Evolutionary conservation across 345 rosid species (phyloP).

Genomic region (Rhodomyrtus tomentosa): DNA sequence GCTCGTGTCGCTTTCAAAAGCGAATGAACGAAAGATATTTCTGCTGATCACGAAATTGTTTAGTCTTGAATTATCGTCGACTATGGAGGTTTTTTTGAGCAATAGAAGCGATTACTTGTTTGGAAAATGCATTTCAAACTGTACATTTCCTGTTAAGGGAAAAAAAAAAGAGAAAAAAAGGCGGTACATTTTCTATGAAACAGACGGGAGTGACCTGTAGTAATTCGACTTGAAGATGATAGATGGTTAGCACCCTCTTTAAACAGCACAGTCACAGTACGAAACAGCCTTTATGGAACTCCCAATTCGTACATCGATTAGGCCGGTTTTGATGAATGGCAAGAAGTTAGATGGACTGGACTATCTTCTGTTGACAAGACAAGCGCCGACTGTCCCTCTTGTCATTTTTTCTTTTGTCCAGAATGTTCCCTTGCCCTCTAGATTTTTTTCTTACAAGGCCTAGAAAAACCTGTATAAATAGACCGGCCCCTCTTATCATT

Average conservation of each 20-base stretch:
- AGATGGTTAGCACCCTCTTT: background rate
- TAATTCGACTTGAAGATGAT: background rate
- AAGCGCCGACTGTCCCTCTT: too few relatives aligned
- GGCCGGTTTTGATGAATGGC: background rate
- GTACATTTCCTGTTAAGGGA: background rate
- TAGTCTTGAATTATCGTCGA: background rate
- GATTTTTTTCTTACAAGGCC: too few relatives aligned
- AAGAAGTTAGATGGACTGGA: background rate
- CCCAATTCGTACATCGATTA: too few relatives aligned
- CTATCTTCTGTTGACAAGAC: background rate
- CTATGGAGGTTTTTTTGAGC: background rate
- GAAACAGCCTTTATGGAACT: too few relatives aligned
- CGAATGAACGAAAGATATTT: background rate
- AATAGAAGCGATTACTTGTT: too few relatives aligned
- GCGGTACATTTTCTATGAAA: background rate
- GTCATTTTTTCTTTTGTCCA: too few relatives aligned
- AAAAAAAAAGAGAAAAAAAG: too few relatives aligned
- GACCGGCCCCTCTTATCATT: too few relatives aligned
- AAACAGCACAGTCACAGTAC: too few relatives aligned
- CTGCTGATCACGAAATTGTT: rapidly evolving
- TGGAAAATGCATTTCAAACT: background rate
- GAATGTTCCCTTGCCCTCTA: too few relatives aligned
- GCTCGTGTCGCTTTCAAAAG: rapidly evolving
- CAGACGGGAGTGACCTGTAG: rapidly evolving
- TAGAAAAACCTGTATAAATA: too few relatives aligned